Percentiles rank a stretch among this genome's conserved stretches.
Evolutionary conservation across 2,329 filamentous ascomycete species (phyloP).

Genomic region (Geosmithia putterillii): DNA sequence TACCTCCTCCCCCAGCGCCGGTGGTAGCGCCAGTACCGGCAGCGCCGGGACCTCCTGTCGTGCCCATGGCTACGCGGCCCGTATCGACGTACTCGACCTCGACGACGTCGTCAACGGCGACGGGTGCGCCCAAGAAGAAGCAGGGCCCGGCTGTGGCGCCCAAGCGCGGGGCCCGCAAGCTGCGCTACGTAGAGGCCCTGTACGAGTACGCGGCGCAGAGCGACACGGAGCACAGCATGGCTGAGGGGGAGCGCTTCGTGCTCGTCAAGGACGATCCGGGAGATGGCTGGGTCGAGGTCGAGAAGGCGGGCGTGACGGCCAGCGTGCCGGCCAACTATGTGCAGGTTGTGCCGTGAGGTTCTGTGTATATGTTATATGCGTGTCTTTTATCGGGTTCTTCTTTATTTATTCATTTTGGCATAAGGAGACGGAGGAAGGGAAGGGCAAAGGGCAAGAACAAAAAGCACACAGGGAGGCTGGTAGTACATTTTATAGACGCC

Average conservation of each 20-base stretch:
- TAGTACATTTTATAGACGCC: too few relatives aligned
- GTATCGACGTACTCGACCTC: slow-evolving; percentile 70
- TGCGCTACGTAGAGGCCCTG: slow-evolving; percentile 83
- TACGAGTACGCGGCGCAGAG: slow-evolving; percentile 85
- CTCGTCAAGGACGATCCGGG: slow-evolving; percentile 78
- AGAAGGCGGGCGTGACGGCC: slow-evolving; percentile 73
- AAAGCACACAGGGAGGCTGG: too few relatives aligned
- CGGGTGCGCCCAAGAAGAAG: slow-evolving; percentile 47
- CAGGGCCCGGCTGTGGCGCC: slow-evolving; percentile 89
- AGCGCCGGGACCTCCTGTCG: neutral
- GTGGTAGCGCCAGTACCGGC: slow-evolving; percentile 21
- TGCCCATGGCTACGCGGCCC: slow-evolving; percentile 36
- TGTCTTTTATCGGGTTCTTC: neutral
- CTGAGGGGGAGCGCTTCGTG: slow-evolving; percentile 83
- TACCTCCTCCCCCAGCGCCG: too few relatives aligned
- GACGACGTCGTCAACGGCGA: slow-evolving; percentile 19
- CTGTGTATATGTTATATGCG: neutral
- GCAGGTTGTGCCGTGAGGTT: slow-evolving; percentile 41
- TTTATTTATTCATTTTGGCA: neutral
- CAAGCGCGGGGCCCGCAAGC: slow-evolving; percentile 79
- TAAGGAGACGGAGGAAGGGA: too few relatives aligned
- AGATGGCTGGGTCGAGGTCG: slow-evolving; percentile 95
- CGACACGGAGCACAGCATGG: slow-evolving; percentile 81
- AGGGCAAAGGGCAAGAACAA: too few relatives aligned
- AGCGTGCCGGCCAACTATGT: slow-evolving; percentile 94